These are phyloP conservation scores for Ascosphaera aggregata DNA, from an alignment of 2,329 filamentous ascomycete species.

Conservation along the genomic window DNA sequence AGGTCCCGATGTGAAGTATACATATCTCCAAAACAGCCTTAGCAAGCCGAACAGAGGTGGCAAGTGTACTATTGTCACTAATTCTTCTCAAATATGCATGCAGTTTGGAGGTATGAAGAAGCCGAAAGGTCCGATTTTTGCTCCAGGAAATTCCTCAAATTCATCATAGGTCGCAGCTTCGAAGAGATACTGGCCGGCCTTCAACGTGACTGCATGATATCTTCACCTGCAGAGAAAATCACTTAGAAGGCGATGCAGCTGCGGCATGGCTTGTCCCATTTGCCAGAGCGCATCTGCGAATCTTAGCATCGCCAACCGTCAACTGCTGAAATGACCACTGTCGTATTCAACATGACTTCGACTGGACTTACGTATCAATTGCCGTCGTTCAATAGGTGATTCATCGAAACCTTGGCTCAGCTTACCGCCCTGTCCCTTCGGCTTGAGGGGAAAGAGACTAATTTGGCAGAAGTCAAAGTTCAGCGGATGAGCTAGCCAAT, in stretches of 20 bases:
- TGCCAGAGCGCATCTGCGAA: conserved; percentile 24
- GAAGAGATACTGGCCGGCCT: conserved; percentile 16
- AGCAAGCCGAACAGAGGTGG: conserved; percentile 14
- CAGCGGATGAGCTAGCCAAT: no score
- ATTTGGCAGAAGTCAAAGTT: no score
- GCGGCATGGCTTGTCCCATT: conserved; percentile 21
- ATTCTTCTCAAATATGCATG: conserved; percentile 5
- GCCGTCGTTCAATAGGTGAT: neutral
- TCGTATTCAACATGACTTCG: neutral
- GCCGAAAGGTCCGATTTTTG: conserved; percentile 4
- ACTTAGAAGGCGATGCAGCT: conserved; percentile 15
- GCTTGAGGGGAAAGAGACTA: no score
- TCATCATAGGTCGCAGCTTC: conserved; percentile 11
- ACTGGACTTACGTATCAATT: neutral
- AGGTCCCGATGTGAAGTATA: conserved; percentile 15
- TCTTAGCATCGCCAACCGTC: conserved; percentile 20
- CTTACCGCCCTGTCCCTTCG: no score
- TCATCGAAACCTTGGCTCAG: neutral
- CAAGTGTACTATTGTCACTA: conserved; percentile 7
- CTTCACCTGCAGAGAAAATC: conserved; percentile 12
- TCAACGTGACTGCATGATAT: conserved; percentile 13
- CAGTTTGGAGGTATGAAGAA: conserved; percentile 4
- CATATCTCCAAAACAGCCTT: conserved; percentile 11
- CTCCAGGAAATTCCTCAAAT: conserved; percentile 4
- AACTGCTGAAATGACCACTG: conserved; percentile 3